Evolutionary conservation across 306 rosid genomes (phyloP), one percentile per base, ranked within the genome.

Genomic region (Lagenaria siceraria): DNA sequence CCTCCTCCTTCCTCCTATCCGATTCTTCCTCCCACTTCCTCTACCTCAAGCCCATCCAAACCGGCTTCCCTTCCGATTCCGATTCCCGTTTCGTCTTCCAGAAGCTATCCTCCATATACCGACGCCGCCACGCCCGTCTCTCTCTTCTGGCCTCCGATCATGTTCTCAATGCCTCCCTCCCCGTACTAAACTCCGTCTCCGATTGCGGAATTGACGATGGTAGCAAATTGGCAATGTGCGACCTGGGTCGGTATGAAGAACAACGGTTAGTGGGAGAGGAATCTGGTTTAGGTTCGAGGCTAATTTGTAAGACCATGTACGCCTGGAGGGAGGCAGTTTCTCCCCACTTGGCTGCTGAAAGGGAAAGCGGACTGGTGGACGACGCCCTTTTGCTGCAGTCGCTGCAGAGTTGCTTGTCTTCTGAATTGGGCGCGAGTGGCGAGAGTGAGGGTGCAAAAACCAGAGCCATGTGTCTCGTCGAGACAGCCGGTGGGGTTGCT

Each of bases 401-500:
- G 58, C 71, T 92, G 80, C 86, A 80, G 43, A 68, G 74, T 69
- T 88, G 97, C 79, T 86, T 92, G 63, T 71, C 80, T 35, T 80
- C 78, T 29, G 87, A 80, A 56, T 21, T 80, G 62, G 82, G 66
- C 76, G 21, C 4, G 42, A 73, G 12, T 27, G 72, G 84, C 10
- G 89, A 81, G 36, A 74, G 8, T 0, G 86, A 55, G 8, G 78
- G 65, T 71, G 87, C 83, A 72, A 82, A 86, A 31, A 63, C 79
- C 80, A 78, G 86, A 27, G 87, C 84, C 52, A 21, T 92, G 71
- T 92, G 93, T 78, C 87, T 95, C 6, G 84, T 95, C 54, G 98
- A 95, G 82, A 95, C 97, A 6, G 96, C 98, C 10, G 97, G 97
- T 35, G 97, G 97, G 52, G 92, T 95, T 72, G 98, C 97, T 0